phyloP scores from a whole-genome alignment of 768 basidiomycete species.

The Tulasnella sp. region DNA sequence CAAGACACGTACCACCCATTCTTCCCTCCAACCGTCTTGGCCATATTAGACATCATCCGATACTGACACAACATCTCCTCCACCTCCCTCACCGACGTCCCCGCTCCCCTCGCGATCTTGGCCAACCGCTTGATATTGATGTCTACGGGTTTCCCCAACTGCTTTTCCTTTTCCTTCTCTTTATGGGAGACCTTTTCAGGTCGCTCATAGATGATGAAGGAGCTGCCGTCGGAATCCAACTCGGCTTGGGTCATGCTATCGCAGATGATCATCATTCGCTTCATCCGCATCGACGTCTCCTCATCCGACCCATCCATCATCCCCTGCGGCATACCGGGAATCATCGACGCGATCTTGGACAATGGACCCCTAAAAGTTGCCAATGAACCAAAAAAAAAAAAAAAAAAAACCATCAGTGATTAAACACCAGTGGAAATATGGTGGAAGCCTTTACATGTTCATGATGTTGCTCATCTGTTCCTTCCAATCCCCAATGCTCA shows the following conservation, averaged over 20 bases:
- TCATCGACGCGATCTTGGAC: constrained; percentile 97
- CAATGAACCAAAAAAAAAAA: constrained; percentile 6
- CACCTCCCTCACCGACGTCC: constrained; percentile 93
- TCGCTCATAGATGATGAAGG: constrained; percentile 45
- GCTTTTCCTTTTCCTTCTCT: constrained; percentile 51
- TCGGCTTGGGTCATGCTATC: constrained; percentile 93
- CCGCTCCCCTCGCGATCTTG: constrained; percentile 85
- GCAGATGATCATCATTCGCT: constrained; percentile 97
- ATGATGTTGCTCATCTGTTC: constrained; percentile 96
- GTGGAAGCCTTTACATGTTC: constrained; percentile 65
- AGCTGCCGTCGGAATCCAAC: constrained; percentile 87
- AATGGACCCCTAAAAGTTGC: constrained; percentile 73
- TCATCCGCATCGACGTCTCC: constrained; percentile 81
- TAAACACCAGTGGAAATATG: constrained; percentile 16
- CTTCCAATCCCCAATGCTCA: constrained; percentile 94
- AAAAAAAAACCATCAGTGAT: no score
- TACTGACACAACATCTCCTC: constrained; percentile 95
- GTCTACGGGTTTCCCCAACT: constrained; percentile 63
- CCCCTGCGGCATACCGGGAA: constrained; percentile 89
- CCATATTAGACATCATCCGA: constrained; percentile 98
- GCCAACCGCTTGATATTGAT: constrained; percentile 76
- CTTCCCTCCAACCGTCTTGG: constrained; percentile 94
- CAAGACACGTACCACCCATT: constrained; percentile 69
- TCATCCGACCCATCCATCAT: constrained; percentile 88
- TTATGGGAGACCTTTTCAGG: not conserved